A percentile compares a stretch with the other conserved stretches of the same genome.
Evolutionary conservation across 2,329 filamentous ascomycete genomes (phyloP).

Genomic region (Endocalyx cinctus): DNA sequence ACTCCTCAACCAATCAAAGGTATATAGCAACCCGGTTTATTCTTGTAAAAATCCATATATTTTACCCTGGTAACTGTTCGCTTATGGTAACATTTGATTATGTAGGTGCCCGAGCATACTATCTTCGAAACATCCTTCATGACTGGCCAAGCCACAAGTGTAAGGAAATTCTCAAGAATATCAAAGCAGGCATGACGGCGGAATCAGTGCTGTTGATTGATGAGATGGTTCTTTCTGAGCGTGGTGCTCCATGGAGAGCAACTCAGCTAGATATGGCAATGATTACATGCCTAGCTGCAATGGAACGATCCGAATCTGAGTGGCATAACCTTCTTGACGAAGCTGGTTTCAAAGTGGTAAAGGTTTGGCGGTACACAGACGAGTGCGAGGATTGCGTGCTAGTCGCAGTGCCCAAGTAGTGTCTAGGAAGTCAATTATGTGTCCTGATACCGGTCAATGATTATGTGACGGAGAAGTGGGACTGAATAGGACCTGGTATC

Average conservation of each 20-base stretch:
- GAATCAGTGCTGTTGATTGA: constrained; percentile 16
- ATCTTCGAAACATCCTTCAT: constrained; percentile 15
- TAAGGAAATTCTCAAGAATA: constrained; percentile 10
- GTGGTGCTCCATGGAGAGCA: constrained; percentile 10
- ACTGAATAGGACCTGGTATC: too few species aligned
- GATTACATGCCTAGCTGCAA: constrained; percentile 7
- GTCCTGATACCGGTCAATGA: too few species aligned
- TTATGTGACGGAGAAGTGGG: too few species aligned
- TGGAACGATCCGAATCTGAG: constrained; percentile 10
- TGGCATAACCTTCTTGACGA: constrained; percentile 13
- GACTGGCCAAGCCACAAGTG: constrained; percentile 12
- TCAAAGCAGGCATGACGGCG: constrained; percentile 12
- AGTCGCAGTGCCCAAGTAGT: constrained; percentile 8
- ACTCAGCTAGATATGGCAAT: constrained; percentile 16
- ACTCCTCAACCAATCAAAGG: constrained; percentile 12
- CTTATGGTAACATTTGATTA: not conserved
- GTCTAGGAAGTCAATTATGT: too few species aligned
- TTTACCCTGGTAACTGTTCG: not conserved
- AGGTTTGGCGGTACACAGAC: constrained; percentile 13
- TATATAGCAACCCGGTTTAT: constrained; percentile 1
- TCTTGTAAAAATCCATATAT: too few species aligned
- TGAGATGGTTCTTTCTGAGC: constrained; percentile 16
- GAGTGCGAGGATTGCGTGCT: constrained; percentile 11
- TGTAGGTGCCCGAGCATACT: constrained; percentile 15
- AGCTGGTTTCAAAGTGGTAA: constrained; percentile 9